Evolutionary conservation across 2,329 filamentous ascomycete genomes (phyloP).

Genomic region (Aureobasidium sp.): DNA sequence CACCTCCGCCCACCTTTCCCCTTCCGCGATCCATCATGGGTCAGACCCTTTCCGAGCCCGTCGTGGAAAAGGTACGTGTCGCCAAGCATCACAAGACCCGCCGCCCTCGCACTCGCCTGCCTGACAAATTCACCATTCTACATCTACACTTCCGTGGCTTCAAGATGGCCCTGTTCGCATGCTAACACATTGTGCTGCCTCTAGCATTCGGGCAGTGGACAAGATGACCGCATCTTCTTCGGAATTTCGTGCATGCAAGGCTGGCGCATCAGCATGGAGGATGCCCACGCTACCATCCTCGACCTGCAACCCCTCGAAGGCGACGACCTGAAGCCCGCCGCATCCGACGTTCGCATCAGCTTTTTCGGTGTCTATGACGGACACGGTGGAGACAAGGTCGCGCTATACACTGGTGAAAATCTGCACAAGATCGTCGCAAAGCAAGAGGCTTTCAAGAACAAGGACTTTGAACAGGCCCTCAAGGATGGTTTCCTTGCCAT

Average conservation of each 20-base stretch:
- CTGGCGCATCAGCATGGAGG: conserved; percentile 99
- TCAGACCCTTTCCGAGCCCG: conserved; percentile 98
- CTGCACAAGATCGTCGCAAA: conserved; percentile 92
- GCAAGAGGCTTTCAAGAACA: conserved; percentile 86
- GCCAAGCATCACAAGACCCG: conserved; percentile 15
- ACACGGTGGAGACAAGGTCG: conserved; percentile 94
- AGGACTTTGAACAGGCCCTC: conserved; percentile 88
- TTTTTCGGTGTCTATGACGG: conserved; percentile 99
- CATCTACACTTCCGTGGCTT: not conserved
- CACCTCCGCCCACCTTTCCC: not conserved
- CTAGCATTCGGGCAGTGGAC: conserved; percentile 79
- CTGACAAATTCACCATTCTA: not conserved
- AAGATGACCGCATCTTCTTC: conserved; percentile 88
- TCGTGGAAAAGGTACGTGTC: conserved; percentile 88
- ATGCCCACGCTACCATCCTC: conserved; percentile 83
- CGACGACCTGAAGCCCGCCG: conserved; percentile 49
- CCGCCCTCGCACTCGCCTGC: not conserved
- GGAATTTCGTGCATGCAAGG: conserved; percentile 98
- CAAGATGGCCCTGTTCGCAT: not conserved
- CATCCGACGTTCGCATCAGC: conserved; percentile 67
- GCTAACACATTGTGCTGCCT: conserved; percentile 14
- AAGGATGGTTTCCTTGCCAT: conserved; percentile 97
- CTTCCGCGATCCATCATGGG: conserved; percentile 59
- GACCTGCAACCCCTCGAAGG: conserved; percentile 64
- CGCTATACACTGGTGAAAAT: conserved; percentile 83